These are phyloP conservation scores for Mytilinidion resinicola DNA, from an alignment of 495 filamentous ascomycete species.

Conservation along the genomic window DNA sequence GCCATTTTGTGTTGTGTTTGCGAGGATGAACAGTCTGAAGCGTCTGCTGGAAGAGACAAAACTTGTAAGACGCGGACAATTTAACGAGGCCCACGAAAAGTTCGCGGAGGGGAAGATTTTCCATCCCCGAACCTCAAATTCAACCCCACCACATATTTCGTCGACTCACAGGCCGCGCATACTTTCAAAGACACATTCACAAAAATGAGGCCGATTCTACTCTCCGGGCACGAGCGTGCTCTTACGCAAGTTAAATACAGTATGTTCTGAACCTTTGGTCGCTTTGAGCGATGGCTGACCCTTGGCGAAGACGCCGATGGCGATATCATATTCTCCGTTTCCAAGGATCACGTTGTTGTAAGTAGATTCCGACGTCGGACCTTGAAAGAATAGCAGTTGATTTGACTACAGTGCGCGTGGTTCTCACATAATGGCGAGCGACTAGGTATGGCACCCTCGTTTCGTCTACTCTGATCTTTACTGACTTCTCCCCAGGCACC, in stretches of 20 bases:
- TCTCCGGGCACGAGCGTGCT: slow-evolving; percentile 96
- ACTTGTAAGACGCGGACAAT: too few species aligned
- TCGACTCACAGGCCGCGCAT: too few species aligned
- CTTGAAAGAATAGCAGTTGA: too few species aligned
- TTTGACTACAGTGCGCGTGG: slow-evolving; percentile 60
- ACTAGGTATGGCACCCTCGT: neutral
- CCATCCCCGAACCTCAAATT: too few species aligned
- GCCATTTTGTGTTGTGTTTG: neutral
- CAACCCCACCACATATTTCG: too few species aligned
- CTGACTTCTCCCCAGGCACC: slow-evolving; percentile 30
- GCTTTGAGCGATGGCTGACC: neutral
- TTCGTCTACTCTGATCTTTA: neutral
- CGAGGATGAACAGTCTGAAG: too few species aligned
- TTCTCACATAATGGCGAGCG: slow-evolving; percentile 50
- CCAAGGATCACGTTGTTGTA: slow-evolving; percentile 87
- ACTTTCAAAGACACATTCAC: slow-evolving; percentile 7
- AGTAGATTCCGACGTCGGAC: neutral
- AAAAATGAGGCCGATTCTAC: slow-evolving; percentile 85
- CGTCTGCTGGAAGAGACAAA: too few species aligned
- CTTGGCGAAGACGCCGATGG: slow-evolving; percentile 85
- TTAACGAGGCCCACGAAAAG: too few species aligned
- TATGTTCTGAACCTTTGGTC: neutral
- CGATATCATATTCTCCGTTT: slow-evolving; percentile 93
- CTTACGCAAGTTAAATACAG: slow-evolving; percentile 91
- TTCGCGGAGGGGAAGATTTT: too few species aligned